Base-by-base conservation (phyloP, 2,329 filamentous ascomycete species). In the Trichoderma atroviride region DNA sequence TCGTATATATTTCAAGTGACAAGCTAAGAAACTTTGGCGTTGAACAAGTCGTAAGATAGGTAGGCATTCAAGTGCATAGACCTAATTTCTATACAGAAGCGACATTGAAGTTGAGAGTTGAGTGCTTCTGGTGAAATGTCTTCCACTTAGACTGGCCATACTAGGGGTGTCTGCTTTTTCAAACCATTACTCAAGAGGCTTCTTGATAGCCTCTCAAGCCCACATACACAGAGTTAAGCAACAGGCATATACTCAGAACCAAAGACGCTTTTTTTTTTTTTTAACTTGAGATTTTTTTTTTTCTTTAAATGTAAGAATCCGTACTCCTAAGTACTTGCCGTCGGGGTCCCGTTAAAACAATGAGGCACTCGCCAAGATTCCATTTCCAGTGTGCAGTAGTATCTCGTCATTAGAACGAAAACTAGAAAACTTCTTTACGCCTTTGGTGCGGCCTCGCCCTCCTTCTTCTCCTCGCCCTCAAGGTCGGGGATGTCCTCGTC, bases 401-500 rank as follows among this genome's bases (percentile, higher is more conserved):
- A 40, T 59, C 55, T 66, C 33, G 65, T 64, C 40, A n/a, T 43
- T 7, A 19, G 4, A n/a, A n/a, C 40, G 40, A 43, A n/a, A 43
- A 43, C 40, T 65, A 43, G 27, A 50, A 50, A 68, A 37, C 35
- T 27, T 35, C 19, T 53, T 35, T 78, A 79, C 63, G 77, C 80
- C 74, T 82, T 81, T 74, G 81, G 81, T 70, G 79, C 79, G 43
- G 78, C 79, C 68, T 83, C 81, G 52, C 76, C 77, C 56, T 84
- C 84, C 66, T 69, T 61, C 13, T 57, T 58, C 27, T 66, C 86
- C 70, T 89, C 88, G 33, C 86, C 89, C 79, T 92, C 91, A 61
- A 96, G 88, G 74, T 88, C 88, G 69, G 94, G 93, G 89, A 97
- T 94, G n/a, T 95, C 93, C 4, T 93, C 92, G 64, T 93, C 87